Evolutionary conservation across 352 stramenopile species (phyloP), one percentile per base, ranked within the genome.

Genomic region (Pythium aphanidermatum): DNA sequence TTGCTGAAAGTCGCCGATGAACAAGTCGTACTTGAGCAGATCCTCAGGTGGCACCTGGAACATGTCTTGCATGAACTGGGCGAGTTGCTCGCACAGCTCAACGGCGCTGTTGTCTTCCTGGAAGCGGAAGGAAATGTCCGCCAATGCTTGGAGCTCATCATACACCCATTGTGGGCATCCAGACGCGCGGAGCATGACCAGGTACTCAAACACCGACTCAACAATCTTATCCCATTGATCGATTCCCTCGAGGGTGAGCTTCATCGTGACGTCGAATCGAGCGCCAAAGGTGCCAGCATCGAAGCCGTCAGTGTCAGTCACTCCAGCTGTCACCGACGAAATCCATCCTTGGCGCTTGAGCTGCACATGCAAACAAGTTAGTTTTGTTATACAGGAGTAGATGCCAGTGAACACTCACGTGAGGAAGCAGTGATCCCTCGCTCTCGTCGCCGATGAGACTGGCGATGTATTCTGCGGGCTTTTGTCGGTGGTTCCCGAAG

Each of bases 401-500:
- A n/a, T n/a, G n/a, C n/a, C n/a, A n/a, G n/a, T 20, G 6, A 47
- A 25, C 11, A 60, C 65, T 42, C 65, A 93, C 78, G 57, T 86
- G 60, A 25, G 75, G 89, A 14, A 95, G 52, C 19, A 95, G 62
- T 1, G 78, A 92, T 13, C 83, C 83, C 68, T 89, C 72, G 34
- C 76, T 85, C 61, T 95, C 83, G 46, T 95, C 74, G 2, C 83
- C 83, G 5, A 92, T 51, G 3, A 95, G 72, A 47, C 70, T 82
- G 33, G 76, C 78, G 17, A 95, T 65, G 30, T 91, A 92, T 38
- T 91, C 77, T 16, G 77, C 65, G 2, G 83, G 83, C 19, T 92
- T 92, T 26, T 88, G 70, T 20, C 73, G 67, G 59, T 92, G 70
- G 10, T 66, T 46, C 5, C 81, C 79, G 51, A 87, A 63, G 25